These are phyloP conservation scores for Carallia pectinifolia DNA, from an alignment of 345 rosid genomes.

Conservation along the genomic window DNA sequence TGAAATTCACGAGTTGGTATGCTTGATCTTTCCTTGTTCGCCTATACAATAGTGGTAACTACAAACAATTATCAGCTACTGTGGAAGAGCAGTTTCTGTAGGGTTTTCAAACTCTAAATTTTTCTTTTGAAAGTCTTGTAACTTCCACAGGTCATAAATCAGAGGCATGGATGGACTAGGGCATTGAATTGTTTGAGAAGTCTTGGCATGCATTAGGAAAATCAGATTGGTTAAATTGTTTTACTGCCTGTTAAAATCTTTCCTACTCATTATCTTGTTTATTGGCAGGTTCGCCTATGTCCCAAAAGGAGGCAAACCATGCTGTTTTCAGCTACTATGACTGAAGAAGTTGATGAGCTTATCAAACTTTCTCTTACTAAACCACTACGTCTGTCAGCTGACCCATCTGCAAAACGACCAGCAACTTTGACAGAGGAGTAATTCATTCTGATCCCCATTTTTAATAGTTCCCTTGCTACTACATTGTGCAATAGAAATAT, in stretches of 20 bases:
- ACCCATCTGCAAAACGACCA: constrained; percentile 89
- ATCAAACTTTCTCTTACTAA: constrained; percentile 79
- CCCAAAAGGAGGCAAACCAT: constrained; percentile 95
- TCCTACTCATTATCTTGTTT: constrained; percentile 4
- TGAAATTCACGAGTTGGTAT: constrained; percentile 93
- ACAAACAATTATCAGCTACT: neutral
- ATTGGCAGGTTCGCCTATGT: constrained; percentile 72
- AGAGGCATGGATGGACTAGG: neutral
- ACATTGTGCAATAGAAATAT: neutral
- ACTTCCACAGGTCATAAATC: neutral
- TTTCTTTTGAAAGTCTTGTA: neutral
- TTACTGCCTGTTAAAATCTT: neutral
- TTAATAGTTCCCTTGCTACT: constrained; percentile 10
- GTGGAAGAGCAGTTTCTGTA: neutral
- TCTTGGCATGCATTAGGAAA: too few species aligned
- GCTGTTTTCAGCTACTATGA: constrained; percentile 98
- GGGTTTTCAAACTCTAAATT: neutral
- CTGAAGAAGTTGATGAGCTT: constrained; percentile 90
- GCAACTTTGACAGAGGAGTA: constrained; percentile 90
- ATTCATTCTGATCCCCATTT: constrained; percentile 18
- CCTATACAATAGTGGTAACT: neutral
- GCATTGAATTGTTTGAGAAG: neutral
- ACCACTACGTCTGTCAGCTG: constrained; percentile 99
- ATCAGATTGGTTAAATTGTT: too few species aligned
- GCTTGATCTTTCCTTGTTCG: constrained; percentile 7